Base-by-base conservation (phyloP, 78 protist genomes). In the Mantamonas sphyraenae region DNA sequence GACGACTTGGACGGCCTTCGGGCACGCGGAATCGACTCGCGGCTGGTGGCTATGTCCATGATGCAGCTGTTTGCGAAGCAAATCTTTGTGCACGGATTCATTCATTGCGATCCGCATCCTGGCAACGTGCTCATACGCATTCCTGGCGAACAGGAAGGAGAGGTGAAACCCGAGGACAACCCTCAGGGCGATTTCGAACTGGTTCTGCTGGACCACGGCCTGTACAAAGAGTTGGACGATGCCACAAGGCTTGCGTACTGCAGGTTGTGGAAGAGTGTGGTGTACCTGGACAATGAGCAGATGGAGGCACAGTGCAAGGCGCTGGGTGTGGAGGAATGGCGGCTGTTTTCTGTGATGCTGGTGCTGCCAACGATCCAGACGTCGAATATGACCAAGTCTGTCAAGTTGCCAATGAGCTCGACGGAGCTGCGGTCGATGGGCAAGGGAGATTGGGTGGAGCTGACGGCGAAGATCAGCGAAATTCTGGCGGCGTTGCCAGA, bases 151-250 rank as follows among this genome's bases (percentile, higher is more conserved):
- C 63, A 64, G 24, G 26, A 20, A 9, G 14, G 31, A 9, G 12
- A 3, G 31, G 12, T 17, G 59, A 37, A 38, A 9, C 10, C 37
- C 37, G 45, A 47, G 59, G 10, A 22, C 17, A 30, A 17, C 39
- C 22, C 10, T 19, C 62, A n/a, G 19, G 34, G 8, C 47, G 26
- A 1, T n/a, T n/a, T n/a, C 30, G 76, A 85, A 74, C 43, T 85
- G 0, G 85, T 85, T 19, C n/a, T 85, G 24, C 68, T 85, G 0
- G 90, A 85, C 60, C 90, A 85, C 56, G 90, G 90, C 20, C 80
- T 85, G 30, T 85, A 80, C 76, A 42, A 53, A 9, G 67, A 73
- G 33, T 12, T 68, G 24, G 28, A 20, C 34, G 56, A 33, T 8
- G 68, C 31, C 33, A 37, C 71, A 26, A 12, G 78, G 22, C 19